Conservation (phyloP, 2,329 filamentous ascomycete genomes). For the Fusarium xylarioides region DNA sequence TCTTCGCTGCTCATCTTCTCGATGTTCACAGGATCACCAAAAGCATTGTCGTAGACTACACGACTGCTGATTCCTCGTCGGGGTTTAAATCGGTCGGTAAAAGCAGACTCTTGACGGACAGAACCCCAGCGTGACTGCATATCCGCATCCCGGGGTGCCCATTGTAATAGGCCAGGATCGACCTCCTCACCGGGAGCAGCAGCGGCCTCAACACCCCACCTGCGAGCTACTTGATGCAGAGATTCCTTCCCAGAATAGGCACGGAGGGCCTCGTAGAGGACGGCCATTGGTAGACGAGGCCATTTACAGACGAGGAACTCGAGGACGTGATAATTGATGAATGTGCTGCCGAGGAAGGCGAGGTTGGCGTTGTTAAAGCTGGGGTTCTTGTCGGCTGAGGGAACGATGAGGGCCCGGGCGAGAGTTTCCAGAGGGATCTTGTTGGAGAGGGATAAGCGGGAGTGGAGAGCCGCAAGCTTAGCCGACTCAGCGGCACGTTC, state of each 20-base stretch:
- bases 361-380: slow-evolving; percentile 91
- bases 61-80: slow-evolving; percentile 78
- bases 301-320: slow-evolving; percentile 90
- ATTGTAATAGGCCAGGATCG: slow-evolving; percentile 90
- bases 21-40: slow-evolving; percentile 68
- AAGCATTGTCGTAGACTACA: slow-evolving; percentile 84
- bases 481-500: slow-evolving; percentile 75
- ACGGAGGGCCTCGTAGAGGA: slow-evolving; percentile 85
- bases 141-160: slow-evolving; percentile 61
- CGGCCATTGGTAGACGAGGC: slow-evolving; percentile 87
- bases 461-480: slow-evolving; percentile 92
- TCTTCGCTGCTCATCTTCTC: slow-evolving; percentile 41
- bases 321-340: slow-evolving; percentile 88
- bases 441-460: slow-evolving; percentile 82
- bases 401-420: slow-evolving; percentile 84
- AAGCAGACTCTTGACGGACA: slow-evolving; percentile 59
- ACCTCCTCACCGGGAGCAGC: slow-evolving; percentile 89
- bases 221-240: slow-evolving; percentile 75
- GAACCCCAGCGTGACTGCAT: slow-evolving; percentile 61
- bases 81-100: slow-evolving; percentile 54
- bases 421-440: slow-evolving; percentile 87
- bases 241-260: slow-evolving; percentile 83
- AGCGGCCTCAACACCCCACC: slow-evolving; percentile 94
- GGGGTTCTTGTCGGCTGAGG: slow-evolving; percentile 80
- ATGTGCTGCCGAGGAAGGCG: slow-evolving; percentile 79